phyloP scores from a whole-genome alignment of 768 basidiomycete genomes.

The Cystobasidium ongulense region DNA sequence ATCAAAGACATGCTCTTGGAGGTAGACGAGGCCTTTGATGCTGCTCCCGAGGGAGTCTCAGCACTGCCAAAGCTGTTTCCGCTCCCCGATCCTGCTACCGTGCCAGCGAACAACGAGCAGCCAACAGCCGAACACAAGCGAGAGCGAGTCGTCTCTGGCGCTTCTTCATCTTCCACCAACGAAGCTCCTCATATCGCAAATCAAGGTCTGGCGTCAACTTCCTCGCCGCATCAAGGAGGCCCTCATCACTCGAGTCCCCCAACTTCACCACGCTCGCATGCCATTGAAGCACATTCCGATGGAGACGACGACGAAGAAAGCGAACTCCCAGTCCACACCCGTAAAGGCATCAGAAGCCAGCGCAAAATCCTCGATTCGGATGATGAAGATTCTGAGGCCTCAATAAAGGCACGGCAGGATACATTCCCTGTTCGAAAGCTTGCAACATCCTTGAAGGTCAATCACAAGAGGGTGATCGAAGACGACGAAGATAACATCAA shows the following conservation, averaged over 20 bases:
- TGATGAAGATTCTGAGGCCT: neutral
- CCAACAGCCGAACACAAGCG: neutral
- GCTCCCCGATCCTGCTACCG: neutral
- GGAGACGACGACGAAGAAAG: neutral
- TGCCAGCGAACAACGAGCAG: neutral
- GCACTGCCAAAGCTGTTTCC: neutral
- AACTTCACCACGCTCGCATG: neutral
- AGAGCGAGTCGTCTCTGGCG: slow-evolving; percentile 6
- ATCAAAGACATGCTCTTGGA: neutral
- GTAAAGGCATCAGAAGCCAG: neutral
- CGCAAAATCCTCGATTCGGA: neutral
- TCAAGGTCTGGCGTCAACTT: neutral
- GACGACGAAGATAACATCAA: neutral
- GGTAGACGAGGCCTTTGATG: neutral
- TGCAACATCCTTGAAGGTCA: neutral
- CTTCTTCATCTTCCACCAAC: neutral
- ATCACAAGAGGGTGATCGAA: neutral
- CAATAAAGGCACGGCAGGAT: neutral
- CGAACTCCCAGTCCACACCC: neutral
- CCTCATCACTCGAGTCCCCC: neutral
- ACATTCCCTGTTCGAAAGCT: neutral
- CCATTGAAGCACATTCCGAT: neutral
- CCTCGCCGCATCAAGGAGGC: neutral
- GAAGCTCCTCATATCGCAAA: neutral
- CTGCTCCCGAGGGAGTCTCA: neutral